These are phyloP conservation scores for Suillus spraguei DNA, from an alignment of 768 basidiomycete species.

Conservation along the genomic window DNA sequence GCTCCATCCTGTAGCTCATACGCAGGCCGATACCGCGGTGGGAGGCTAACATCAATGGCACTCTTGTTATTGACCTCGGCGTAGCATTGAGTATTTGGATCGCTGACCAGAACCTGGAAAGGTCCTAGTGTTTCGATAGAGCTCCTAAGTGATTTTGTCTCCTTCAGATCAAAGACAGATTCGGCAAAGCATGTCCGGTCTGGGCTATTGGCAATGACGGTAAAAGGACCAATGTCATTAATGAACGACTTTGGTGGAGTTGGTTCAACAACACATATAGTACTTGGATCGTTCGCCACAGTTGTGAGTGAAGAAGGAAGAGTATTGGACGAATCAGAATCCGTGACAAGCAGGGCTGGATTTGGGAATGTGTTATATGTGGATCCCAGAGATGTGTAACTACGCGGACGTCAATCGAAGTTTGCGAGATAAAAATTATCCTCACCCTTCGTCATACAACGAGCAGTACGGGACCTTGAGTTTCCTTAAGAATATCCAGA, in stretches of 20 bases:
- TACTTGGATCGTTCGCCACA: conserved; percentile 26
- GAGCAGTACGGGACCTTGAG: conserved; percentile 83
- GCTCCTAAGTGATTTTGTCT: neutral
- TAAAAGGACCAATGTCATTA: conserved; percentile 12
- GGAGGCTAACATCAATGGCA: conserved; percentile 7
- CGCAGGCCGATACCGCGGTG: conserved; percentile 67
- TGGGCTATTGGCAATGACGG: conserved; percentile 24
- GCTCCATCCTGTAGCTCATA: conserved; percentile 77
- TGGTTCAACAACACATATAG: conserved; percentile 21
- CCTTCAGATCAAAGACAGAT: conserved; percentile 6
- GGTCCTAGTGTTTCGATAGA: conserved; percentile 12
- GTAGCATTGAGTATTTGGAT: conserved; percentile 5
- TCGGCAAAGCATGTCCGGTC: conserved; percentile 22
- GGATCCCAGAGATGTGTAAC: conserved; percentile 97
- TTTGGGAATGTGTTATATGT: conserved; percentile 95
- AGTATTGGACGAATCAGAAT: conserved; percentile 15
- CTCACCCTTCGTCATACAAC: conserved; percentile 90
- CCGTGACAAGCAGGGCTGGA: conserved; percentile 61
- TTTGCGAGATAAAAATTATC: conserved; percentile 11
- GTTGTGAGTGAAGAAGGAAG: conserved; percentile 25
- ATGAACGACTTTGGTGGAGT: neutral
- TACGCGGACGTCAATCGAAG: conserved; percentile 30
- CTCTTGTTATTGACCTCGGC: conserved; percentile 7
- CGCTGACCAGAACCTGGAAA: conserved; percentile 17
- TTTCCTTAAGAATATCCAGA: conserved; percentile 84